Evolutionary conservation across 2,329 filamentous ascomycete genomes (phyloP).

Genomic region (Dendrostoma leiphaemia): DNA sequence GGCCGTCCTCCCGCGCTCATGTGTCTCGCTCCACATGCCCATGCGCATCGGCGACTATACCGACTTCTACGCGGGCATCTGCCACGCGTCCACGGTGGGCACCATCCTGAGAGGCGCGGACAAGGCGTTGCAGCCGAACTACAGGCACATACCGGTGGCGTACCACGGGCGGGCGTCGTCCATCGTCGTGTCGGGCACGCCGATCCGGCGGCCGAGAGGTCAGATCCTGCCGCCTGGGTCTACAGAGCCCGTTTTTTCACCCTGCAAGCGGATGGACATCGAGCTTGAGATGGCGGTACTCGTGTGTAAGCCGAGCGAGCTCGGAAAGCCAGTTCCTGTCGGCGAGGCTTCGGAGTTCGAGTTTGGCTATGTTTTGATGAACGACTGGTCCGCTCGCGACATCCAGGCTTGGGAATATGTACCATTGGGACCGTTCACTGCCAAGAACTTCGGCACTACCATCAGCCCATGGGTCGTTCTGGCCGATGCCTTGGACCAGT

Average conservation of each 20-base stretch:
- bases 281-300: conserved; percentile 80
- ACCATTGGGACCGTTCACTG: conserved; percentile 61
- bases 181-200: conserved; percentile 71
- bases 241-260: conserved; percentile 56
- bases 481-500: conserved; percentile 50
- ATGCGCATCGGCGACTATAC: conserved; percentile 81
- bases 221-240: conserved; percentile 58
- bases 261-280: conserved; percentile 65
- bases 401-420: conserved; percentile 62
- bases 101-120: conserved; percentile 70
- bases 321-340: conserved; percentile 66
- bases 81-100: conserved; percentile 72
- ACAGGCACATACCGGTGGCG: conserved; percentile 75
- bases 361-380: conserved; percentile 67
- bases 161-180: conserved; percentile 79
- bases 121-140: conserved; percentile 81
- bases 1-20: conserved; percentile 32
- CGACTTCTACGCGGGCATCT: conserved; percentile 78
- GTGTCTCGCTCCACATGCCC: conserved; percentile 68
- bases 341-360: conserved; percentile 67
- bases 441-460: conserved; percentile 59
- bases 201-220: conserved; percentile 69
- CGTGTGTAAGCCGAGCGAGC: conserved; percentile 63
- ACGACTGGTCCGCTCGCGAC: conserved; percentile 64
- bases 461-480: conserved; percentile 64